phyloP scores from a whole-genome alignment of 441 rosid species.

The Theobroma grandiflorum region DNA sequence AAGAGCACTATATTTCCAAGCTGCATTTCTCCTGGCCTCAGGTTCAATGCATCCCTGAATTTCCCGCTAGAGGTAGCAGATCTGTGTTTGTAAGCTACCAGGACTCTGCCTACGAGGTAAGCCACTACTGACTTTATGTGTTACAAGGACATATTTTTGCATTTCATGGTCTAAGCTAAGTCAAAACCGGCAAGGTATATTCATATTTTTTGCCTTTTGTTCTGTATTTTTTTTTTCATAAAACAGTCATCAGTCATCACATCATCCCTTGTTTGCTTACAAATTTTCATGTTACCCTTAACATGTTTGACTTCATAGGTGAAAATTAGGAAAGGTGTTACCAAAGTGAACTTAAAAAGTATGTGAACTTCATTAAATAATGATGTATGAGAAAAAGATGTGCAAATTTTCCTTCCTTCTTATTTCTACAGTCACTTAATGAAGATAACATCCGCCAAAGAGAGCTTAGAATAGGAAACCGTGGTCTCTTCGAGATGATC shows the following conservation, averaged over 20 bases:
- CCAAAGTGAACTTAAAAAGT: neutral
- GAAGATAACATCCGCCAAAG: neutral
- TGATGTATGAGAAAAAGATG: neutral
- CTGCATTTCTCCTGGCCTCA: slow-evolving; percentile 89
- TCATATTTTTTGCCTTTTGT: neutral
- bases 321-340: neutral
- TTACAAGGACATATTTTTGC: neutral
- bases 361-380: neutral
- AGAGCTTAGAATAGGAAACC: neutral
- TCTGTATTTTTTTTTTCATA: neutral
- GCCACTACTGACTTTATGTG: slow-evolving; percentile 7
- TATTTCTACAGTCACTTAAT: neutral
- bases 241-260: neutral
- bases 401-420: neutral
- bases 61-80: slow-evolving; percentile 78
- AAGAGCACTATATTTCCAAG: slow-evolving; percentile 79
- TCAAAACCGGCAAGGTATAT: neutral
- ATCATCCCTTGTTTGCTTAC: neutral
- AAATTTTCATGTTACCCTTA: neutral
- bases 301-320: neutral
- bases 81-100: slow-evolving; percentile 64
- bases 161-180: slow-evolving; percentile 5
- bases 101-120: slow-evolving; percentile 64
- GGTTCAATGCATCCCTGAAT: slow-evolving; percentile 68
- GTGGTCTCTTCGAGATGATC: neutral